A percentile compares a stretch with the other conserved stretches of the same genome.
phyloP scores from a whole-genome alignment of 225 moss, liverwort and hornwort genomes.

The Rhytidiadelphus loreus region DNA sequence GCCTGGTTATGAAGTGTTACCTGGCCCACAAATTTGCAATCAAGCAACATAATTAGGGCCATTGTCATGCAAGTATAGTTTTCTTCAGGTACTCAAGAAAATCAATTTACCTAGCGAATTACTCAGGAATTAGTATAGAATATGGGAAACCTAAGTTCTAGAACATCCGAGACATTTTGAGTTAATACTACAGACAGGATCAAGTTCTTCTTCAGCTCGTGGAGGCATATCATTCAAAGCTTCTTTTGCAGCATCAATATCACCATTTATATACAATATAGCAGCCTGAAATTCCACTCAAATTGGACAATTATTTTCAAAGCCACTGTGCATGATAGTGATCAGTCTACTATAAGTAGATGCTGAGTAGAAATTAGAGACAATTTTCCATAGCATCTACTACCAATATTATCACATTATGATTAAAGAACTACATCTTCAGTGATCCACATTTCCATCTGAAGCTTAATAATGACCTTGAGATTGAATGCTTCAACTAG shows the following conservation, averaged over 20 bases:
- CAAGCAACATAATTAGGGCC: not conserved
- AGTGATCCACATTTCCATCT: not conserved
- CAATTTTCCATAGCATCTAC: not conserved
- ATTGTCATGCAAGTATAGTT: not conserved
- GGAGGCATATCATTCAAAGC: constrained; percentile 74
- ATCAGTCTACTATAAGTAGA: not conserved
- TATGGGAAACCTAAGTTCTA: not conserved
- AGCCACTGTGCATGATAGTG: not conserved
- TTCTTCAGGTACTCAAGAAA: not conserved
- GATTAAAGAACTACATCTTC: not conserved
- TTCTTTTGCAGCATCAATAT: constrained; percentile 57
- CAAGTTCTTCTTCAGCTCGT: constrained; percentile 76
- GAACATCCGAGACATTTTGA: not conserved
- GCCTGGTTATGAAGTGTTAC: constrained; percentile 89
- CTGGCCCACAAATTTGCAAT: constrained; percentile 10
- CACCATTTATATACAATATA: constrained; percentile 47
- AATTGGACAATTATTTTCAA: not conserved
- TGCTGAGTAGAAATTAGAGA: not conserved
- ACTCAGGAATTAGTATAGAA: not conserved
- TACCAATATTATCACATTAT: not conserved
- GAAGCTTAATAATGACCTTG: constrained; percentile 27
- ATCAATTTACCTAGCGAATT: not conserved
- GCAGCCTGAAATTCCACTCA: constrained; percentile 39
- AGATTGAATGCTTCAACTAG: constrained; percentile 83
- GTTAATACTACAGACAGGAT: constrained; percentile 43